Conservation (phyloP, 495 filamentous ascomycete species). For the Penicillium angulare region DNA sequence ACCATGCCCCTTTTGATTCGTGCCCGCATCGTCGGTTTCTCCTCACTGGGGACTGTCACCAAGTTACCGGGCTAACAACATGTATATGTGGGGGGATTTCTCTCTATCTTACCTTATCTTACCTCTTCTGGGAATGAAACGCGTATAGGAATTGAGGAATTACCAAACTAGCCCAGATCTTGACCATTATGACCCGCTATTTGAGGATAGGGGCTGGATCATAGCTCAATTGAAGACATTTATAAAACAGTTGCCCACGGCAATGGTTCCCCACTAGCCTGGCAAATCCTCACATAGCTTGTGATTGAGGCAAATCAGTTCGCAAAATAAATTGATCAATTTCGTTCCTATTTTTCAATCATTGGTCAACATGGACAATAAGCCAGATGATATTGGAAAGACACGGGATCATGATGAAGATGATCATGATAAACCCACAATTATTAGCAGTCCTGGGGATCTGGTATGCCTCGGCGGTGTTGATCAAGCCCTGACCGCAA, state of each 20-base stretch:
- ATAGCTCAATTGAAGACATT: background rate
- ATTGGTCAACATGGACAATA: conserved; percentile 1
- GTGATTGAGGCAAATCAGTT: too few relatives aligned
- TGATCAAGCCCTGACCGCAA: conserved; percentile 12
- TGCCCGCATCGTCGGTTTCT: conserved; percentile 15
- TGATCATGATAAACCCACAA: background rate
- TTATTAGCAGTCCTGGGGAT: conserved; percentile 2
- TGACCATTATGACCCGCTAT: too few relatives aligned
- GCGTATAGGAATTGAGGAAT: background rate
- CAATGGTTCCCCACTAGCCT: background rate
- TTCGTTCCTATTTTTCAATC: too few relatives aligned
- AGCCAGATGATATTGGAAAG: conserved; percentile 3
- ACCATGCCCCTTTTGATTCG: conserved; percentile 5
- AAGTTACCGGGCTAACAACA: background rate
- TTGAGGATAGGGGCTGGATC: background rate
- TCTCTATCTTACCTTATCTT: background rate
- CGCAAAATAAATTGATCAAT: background rate
- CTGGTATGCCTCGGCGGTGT: conserved; percentile 10
- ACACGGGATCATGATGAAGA: background rate
- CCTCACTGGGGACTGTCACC: background rate
- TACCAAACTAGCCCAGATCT: background rate
- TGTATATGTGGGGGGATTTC: background rate
- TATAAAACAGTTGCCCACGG: background rate
- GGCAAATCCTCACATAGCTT: too few relatives aligned
- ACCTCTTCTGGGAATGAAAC: background rate